Conservation (phyloP, 768 basidiomycete species). For the Mycena rosella region DNA sequence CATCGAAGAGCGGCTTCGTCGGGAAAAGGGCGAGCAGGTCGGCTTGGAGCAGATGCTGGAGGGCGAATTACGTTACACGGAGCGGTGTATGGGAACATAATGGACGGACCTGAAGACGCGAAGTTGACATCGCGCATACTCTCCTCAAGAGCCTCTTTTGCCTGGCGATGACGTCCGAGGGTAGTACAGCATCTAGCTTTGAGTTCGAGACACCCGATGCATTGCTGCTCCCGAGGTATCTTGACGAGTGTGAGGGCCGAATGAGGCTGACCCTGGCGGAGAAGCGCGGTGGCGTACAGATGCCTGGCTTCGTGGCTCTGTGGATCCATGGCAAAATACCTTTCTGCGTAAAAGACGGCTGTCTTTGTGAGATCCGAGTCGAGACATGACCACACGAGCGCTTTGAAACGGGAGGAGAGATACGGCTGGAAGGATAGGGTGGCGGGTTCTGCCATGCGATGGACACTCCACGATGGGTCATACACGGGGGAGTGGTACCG, state of each 20-base stretch:
- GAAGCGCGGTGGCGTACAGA: slow-evolving; percentile 84
- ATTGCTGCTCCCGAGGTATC: slow-evolving; percentile 68
- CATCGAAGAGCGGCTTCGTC: slow-evolving; percentile 82
- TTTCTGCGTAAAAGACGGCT: slow-evolving; percentile 91
- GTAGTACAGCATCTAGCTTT: slow-evolving; percentile 81
- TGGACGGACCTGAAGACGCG: slow-evolving; percentile 68
- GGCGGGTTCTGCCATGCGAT: slow-evolving; percentile 25
- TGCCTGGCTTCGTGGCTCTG: slow-evolving; percentile 85
- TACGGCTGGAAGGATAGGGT: slow-evolving; percentile 38
- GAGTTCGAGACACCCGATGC: slow-evolving; percentile 83
- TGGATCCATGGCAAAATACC: slow-evolving; percentile 80
- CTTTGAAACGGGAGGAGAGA: slow-evolving; percentile 76
- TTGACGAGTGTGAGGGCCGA: slow-evolving; percentile 82
- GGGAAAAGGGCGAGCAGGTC: slow-evolving; percentile 71
- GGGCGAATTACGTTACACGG: slow-evolving; percentile 35
- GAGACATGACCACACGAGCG: slow-evolving; percentile 86
- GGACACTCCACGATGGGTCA: slow-evolving; percentile 11
- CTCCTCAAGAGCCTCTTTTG: slow-evolving; percentile 76
- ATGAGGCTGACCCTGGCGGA: slow-evolving; percentile 77
- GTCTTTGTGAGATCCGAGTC: slow-evolving; percentile 84
- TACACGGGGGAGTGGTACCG: slow-evolving; percentile 2
- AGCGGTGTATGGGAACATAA: slow-evolving; percentile 19
- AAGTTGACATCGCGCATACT: slow-evolving; percentile 66
- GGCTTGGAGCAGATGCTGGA: slow-evolving; percentile 67
- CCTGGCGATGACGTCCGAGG: slow-evolving; percentile 83